Percentiles rank a stretch among this genome's conserved stretches.
Conservation (phyloP, 441 rosid species). For the Gossypium schwendimanii region DNA sequence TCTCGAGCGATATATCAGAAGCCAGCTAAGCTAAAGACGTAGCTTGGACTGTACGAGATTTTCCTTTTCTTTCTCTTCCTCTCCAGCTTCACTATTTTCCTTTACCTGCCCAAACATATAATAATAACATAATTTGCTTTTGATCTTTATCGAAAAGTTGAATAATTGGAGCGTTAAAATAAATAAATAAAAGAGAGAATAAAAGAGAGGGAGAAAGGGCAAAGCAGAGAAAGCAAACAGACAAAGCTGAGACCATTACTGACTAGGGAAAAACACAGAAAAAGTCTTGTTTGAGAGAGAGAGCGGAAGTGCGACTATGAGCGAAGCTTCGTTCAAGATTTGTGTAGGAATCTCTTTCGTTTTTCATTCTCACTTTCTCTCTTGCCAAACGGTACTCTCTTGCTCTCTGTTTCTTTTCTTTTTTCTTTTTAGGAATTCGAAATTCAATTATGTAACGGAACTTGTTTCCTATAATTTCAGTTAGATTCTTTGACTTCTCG, state of each 20-base stretch:
- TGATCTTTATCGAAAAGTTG: background rate
- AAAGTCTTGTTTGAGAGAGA: background rate
- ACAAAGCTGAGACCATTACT: conserved; percentile 24
- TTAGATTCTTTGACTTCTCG: conserved; percentile 7
- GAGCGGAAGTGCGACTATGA: background rate
- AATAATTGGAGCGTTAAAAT: background rate
- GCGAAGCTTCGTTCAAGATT: conserved; percentile 20
- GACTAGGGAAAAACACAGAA: background rate
- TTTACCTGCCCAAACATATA: background rate
- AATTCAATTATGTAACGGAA: background rate
- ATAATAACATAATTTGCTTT: background rate
- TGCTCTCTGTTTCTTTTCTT: background rate
- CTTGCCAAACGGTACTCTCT: conserved; percentile 5
- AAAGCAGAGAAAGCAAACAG: conserved; percentile 1
- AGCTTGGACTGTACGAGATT: background rate
- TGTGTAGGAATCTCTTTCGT: conserved; percentile 14
- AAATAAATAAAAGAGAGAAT: background rate
- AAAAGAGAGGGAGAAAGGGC: background rate
- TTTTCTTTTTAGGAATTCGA: background rate
- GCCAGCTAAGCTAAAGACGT: conserved; percentile 3
- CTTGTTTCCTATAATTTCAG: conserved; percentile 7
- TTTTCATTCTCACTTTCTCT: conserved; percentile 14
- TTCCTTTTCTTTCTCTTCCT: background rate
- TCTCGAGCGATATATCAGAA: conserved; percentile 3
- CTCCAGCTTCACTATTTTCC: background rate